Base-by-base conservation (phyloP, 139 green algal species). In the Medakamo hakoo region DNA sequence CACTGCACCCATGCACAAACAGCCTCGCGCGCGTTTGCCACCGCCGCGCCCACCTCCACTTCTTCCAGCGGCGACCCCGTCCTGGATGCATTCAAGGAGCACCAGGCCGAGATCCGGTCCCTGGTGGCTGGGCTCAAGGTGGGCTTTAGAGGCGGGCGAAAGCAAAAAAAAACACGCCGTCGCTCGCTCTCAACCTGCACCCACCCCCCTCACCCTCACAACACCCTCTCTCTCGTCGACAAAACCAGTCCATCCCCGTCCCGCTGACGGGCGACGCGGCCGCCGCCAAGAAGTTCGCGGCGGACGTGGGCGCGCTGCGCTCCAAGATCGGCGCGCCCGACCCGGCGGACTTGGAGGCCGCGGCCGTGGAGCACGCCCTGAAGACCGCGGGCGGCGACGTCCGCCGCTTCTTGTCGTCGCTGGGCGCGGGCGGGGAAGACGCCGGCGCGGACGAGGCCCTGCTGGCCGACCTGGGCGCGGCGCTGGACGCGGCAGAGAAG, bases 401-500 rank as follows among this genome's bases (percentile, higher is more conserved):
- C 26, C 64, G 64, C 40, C 61, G 58, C 24, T 82, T 82, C 49
- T 30, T 82, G 5, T 21, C 25, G 1, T 63, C 64, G 2, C 63
- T 69, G 55, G 57, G 68, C n/a, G 55, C 31, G 2, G 58, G 68
- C 58, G 48, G 62, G 62, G 30, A 59, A 21, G 29, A 78, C 28
- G 58, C 30, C 4, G 49, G 63, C 29, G 57, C 31, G 49, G 27
- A 57, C 23, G 59, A 69, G 26, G 61, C 52, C 2, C 49, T 74
- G 21, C 49, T 62, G 21, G 49, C 49, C 3, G 74, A 76, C 52
- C 30, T 82, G 24, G 18, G 68, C n/a, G 49, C 63, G 25, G 69
- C 72, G 27, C 61, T 87, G 49, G 70, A 84, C n/a, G 76, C 68
- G 18, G 66, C 72, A 21, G 78, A 84, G 60, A 57, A 69, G 59